phyloP scores from a whole-genome alignment of 805 yeast genomes.

The Starmerella khaoyaiensis region DNA sequence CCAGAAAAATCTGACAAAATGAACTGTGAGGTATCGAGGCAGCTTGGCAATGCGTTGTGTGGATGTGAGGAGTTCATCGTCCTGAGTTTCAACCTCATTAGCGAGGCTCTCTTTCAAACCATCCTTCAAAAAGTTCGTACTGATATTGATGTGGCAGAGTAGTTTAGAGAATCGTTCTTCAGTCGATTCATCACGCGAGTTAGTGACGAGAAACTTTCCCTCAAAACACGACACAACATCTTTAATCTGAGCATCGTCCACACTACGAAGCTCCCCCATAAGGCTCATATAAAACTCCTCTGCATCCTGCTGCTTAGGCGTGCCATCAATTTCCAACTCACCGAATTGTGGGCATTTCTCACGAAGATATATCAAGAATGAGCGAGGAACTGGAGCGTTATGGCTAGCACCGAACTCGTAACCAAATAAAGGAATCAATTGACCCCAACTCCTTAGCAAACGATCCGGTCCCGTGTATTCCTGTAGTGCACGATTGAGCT shows the following conservation, averaged over 20 bases:
- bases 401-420: constrained; percentile 17
- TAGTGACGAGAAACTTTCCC: constrained; percentile 48
- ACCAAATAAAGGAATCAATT: constrained; percentile 26
- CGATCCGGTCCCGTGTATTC: constrained; percentile 30
- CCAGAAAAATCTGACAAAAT: constrained; percentile 94
- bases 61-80: constrained; percentile 60
- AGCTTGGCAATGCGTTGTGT: constrained; percentile 49
- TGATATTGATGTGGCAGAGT: constrained; percentile 75
- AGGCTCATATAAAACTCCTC: constrained; percentile 89
- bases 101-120: constrained; percentile 64
- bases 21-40: constrained; percentile 80
- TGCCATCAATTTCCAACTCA: constrained; percentile 53
- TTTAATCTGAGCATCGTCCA: constrained; percentile 31
- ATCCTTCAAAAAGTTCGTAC: constrained; percentile 77
- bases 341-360: constrained; percentile 75
- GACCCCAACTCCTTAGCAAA: constrained; percentile 26
- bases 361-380: constrained; percentile 45
- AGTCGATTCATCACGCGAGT: constrained; percentile 34
- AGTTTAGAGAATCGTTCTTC: constrained; percentile 55
- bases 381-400: constrained; percentile 50
- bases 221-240: constrained; percentile 32
- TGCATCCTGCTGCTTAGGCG: constrained; percentile 91
- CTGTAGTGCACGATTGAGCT: constrained; percentile 36
- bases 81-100: constrained; percentile 51
- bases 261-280: constrained; percentile 35